Base-by-base conservation (phyloP, 768 basidiomycete genomes). In the Bullera alba region DNA sequence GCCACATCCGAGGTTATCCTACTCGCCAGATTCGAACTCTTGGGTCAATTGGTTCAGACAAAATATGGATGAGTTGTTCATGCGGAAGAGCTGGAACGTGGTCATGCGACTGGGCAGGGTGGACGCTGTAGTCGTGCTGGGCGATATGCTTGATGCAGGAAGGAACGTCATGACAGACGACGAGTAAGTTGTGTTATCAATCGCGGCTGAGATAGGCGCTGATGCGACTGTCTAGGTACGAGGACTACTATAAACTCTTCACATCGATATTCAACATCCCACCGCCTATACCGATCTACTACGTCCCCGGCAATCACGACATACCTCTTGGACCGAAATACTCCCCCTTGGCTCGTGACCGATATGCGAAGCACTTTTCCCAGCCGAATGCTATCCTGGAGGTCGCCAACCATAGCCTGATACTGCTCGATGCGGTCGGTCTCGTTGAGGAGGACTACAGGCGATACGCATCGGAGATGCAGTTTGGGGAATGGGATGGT, bases 111-210 rank as follows among this genome's bases (percentile, higher is more conserved):
- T 80, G 46, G 74, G 70, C 23, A 65, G 71, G 22, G 85, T 90
- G 5, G 81, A 93, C 66, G 79, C 75, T 14, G 79, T 93, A 4
- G 75, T 95, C 2, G 85, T 93, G 56, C 76, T 91, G 19, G 92
- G 92, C 30, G 90, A 95, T 69, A 86, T 93, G 87, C 81, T 93
- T 81, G 89, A 93, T 61, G 81, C 80, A 47, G 90, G 88, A 1
- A 76, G 87, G 46, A 75, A 78, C 23, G 75, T 75, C 19, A 85
- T 85, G 78, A 68, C 78, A 2, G 77, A 80, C 42, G 71, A 70
- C 37, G 83, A 90, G 92, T 91, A 66, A 70, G 86, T 79, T 28
- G 19, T 21, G n/a, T n/a, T n/a, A n/a, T n/a, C 23, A 28, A 35
- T 8, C 19, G 23, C 30, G 12, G n/a, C 15, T 48, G 25, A 34